Base-by-base conservation (phyloP, 352 stramenopile species). In the Globisporangium nagaii region DNA sequence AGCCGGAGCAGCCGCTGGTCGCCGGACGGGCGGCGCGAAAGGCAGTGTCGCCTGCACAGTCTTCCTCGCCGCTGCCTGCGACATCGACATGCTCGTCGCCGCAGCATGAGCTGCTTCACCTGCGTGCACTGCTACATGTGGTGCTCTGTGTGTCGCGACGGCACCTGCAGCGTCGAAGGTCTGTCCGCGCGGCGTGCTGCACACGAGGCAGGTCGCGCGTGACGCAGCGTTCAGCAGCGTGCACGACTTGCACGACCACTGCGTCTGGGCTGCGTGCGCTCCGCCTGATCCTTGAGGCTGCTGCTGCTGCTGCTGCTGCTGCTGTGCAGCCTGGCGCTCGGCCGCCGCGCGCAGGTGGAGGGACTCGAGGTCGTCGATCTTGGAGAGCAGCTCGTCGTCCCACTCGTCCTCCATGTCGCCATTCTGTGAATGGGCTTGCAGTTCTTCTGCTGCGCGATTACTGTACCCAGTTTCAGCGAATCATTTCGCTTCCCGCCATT, bases 341-440 rank as follows among this genome's bases (percentile, higher is more conserved):
- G 35, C 46, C 34, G 43, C 27, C 25, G 40, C 59, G 44, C 63
- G 42, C 41, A 84, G 32, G 27, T 81, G 73, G 17, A 61, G 60
- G 44, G 69, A 63, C 64, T 90, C 79, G 25, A 92, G 62, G 63
- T 76, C 72, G 32, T 73, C 66, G 53, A 92, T 78, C 66, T 84
- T 70, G 27, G 69, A 84, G 60, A 83, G 67, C 45, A 94, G 61
- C 58, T 73, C 82, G 63, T 92, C 84, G 62, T 94, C 84, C 84
- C 84, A 94, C 27, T 92, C 79, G 50, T 92, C 84, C 37, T 90
- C 79, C 61, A 63, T 63, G 19, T 36, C 30, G 19, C 28, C 42
- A 19, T 25, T 34, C 25, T 48, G 15, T 27, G 25, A n/a, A 22
- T 48, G 42, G 13, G 22, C 34, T 48, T 48, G 41, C 24, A 1